These are phyloP conservation scores for Globisporangium okanoganense DNA, from an alignment of 352 stramenopile genomes.

Conservation along the genomic window DNA sequence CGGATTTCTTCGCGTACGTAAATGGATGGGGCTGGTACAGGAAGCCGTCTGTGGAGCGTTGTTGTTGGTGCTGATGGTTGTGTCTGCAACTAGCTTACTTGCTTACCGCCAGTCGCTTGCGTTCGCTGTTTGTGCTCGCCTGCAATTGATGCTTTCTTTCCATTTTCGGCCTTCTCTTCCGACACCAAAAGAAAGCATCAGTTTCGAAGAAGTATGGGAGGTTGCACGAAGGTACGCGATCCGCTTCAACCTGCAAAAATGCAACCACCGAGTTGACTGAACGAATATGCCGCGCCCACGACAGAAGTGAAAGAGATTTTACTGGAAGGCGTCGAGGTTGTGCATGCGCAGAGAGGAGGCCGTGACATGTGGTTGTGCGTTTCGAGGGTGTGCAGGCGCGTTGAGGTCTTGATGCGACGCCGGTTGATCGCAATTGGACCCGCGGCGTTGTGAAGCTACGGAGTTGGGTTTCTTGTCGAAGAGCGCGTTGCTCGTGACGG, in stretches of 20 bases:
- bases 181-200: conserved; percentile 6
- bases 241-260: background rate
- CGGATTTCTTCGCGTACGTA: background rate
- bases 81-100: background rate
- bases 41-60: background rate
- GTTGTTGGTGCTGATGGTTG: background rate
- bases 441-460: no score
- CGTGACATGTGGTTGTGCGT: no score
- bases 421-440: no score
- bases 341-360: no score
- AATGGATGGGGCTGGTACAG: background rate
- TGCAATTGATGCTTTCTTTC: conserved; percentile 13
- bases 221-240: conserved; percentile 27
- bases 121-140: background rate
- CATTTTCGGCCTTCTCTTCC: conserved; percentile 22
- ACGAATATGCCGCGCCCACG: no score
- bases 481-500: no score
- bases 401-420: no score
- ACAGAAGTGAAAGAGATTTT: no score
- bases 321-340: no score
- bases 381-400: no score
- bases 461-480: no score
- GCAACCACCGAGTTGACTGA: no score
- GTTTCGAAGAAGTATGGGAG: conserved; percentile 6
- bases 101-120: background rate